Evolutionary conservation across 768 basidiomycete genomes (phyloP), one percentile per base, ranked within the genome.

Genomic region (Termitomyces sp.): DNA sequence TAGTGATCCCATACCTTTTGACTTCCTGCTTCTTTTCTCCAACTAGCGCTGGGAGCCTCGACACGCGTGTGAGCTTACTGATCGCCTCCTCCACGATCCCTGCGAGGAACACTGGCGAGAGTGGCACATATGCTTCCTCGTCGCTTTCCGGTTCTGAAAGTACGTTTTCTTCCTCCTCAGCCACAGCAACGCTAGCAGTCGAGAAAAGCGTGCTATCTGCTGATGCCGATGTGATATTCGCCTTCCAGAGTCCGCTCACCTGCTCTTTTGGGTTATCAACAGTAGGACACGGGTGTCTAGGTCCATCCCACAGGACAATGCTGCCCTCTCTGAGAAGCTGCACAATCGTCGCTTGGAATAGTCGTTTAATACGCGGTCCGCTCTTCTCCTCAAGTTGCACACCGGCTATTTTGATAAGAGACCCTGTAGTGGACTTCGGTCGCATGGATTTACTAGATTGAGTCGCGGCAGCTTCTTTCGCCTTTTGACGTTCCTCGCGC

Each of bases 301-400:
- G 82, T 0, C 88, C 87, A 54, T 88, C 84, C 84, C 87, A 89
- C 3, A 88, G 67, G 0, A 90, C 75, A 54, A 91, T 82, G 52
- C 79, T 82, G n/a, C 90, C 91, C 54, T 91, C 89, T 52, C 82
- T 75, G 46, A 83, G 73, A 20, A 91, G 70, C 64, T 84, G 79
- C 18, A 81, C 72, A 50, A 91, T 73, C 0, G 85, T 84, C 74
- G 79, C 82, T 18, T 72, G 68, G 68, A 89, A 92, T 2, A 92
- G 74, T 9, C 86, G 77, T 63, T 89, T 89, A 68, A 82, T 79
- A 68, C 84, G 84, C 23, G 68, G 56, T 32, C 67, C 64, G 50
- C 66, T 51, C 60, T 69, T 60, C 48, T 71, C 66, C 25, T 63
- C 59, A 38, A 62, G 46, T 22, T 54, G 51, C 11, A 25, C 36